phyloP scores from a whole-genome alignment of 495 filamentous ascomycete species.

The Chaetomium tenue region DNA sequence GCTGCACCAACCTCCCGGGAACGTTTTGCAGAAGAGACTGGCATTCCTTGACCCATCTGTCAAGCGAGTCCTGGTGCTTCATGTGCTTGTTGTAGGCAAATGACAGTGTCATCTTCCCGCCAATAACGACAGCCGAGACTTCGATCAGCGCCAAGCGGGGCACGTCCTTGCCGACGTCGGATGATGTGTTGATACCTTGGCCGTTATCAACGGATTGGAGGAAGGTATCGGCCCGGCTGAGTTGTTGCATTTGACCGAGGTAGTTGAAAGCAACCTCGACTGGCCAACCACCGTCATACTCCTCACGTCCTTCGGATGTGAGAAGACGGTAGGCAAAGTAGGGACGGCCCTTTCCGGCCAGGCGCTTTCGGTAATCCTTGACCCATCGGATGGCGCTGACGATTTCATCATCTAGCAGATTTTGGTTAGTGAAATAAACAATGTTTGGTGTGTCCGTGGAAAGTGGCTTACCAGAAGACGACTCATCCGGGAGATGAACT shows the following conservation, averaged over 20 bases:
- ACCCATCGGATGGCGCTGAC: constrained; percentile 29
- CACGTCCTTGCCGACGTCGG: constrained; percentile 44
- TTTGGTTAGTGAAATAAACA: neutral
- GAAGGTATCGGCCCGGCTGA: constrained; percentile 51
- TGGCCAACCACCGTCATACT: constrained; percentile 45
- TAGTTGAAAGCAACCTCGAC: constrained; percentile 65
- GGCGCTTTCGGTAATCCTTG: constrained; percentile 31
- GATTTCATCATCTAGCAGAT: constrained; percentile 18
- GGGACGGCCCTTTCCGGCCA: constrained; percentile 37
- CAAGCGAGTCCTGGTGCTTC: constrained; percentile 51
- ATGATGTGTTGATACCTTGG: constrained; percentile 42
- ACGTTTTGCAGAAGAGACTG: constrained; percentile 43
- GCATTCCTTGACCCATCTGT: constrained; percentile 50
- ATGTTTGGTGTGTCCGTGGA: neutral
- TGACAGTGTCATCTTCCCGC: constrained; percentile 50
- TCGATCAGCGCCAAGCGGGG: constrained; percentile 54
- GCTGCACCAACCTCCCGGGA: constrained; percentile 41
- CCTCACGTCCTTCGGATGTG: constrained; percentile 37
- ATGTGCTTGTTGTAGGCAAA: constrained; percentile 60
- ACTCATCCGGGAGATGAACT: constrained; percentile 37
- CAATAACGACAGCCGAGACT: constrained; percentile 40
- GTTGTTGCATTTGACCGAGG: constrained; percentile 44
- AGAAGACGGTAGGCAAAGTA: constrained; percentile 42
- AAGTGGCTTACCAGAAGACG: constrained; percentile 20
- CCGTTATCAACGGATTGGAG: constrained; percentile 47